Evolutionary conservation across 2,329 filamentous ascomycete genomes (phyloP).

Genomic region (Camillea tinctor): DNA sequence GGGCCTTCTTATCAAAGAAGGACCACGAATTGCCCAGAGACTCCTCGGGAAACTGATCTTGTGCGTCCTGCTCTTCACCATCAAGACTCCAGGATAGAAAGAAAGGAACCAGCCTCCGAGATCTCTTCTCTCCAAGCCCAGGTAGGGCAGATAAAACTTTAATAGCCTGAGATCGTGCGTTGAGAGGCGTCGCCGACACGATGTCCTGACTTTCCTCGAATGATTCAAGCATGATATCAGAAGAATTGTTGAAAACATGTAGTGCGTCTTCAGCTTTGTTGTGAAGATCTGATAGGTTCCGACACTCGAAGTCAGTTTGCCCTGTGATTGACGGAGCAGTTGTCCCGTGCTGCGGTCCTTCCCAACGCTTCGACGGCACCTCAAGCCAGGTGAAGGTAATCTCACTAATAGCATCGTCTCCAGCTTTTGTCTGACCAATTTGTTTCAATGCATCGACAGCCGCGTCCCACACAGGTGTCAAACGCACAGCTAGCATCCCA

Average conservation of each 20-base stretch:
- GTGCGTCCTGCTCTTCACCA: constrained; percentile 42
- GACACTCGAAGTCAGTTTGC: constrained; percentile 80
- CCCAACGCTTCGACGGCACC: constrained; percentile 54
- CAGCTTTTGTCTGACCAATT: constrained; percentile 67
- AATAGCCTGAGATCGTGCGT: constrained; percentile 74
- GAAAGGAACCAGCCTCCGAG: constrained; percentile 79
- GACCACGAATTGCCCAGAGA: constrained; percentile 55
- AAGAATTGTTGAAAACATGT: constrained; percentile 50
- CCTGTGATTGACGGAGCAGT: constrained; percentile 37
- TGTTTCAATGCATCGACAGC: constrained; percentile 72
- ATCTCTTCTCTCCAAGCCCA: constrained; percentile 78
- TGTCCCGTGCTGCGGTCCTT: constrained; percentile 37
- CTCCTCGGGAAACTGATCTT: constrained; percentile 17
- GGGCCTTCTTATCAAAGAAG: constrained; percentile 77
- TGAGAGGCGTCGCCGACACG: constrained; percentile 48
- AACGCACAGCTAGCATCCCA: constrained; percentile 80
- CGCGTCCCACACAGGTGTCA: constrained; percentile 87
- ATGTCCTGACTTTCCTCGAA: constrained; percentile 65
- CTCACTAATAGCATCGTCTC: constrained; percentile 70
- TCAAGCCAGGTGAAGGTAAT: constrained; percentile 79
- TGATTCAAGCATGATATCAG: constrained; percentile 56
- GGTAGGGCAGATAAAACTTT: constrained; percentile 74
- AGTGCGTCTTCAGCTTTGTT: constrained; percentile 51
- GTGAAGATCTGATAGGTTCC: constrained; percentile 64
- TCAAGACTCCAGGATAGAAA: constrained; percentile 77